These are phyloP conservation scores for Penicillium frequentans DNA, from an alignment of 2,329 filamentous ascomycete genomes.

Conservation along the genomic window DNA sequence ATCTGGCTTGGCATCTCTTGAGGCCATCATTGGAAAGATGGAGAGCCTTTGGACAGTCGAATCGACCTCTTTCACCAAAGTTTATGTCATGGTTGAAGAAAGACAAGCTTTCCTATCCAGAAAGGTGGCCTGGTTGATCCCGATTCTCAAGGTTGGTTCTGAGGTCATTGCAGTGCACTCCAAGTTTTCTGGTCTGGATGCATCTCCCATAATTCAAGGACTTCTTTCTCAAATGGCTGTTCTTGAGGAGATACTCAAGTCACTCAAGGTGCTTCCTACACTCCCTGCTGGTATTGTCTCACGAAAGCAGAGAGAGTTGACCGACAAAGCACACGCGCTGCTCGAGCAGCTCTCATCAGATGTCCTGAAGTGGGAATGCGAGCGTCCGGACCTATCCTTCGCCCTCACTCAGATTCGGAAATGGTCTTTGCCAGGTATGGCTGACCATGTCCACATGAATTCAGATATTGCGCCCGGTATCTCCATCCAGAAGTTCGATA, in stretches of 20 bases:
- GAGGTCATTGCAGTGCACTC: constrained; percentile 66
- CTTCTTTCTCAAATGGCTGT: constrained; percentile 54
- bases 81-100: constrained; percentile 18
- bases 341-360: constrained; percentile 35
- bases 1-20: constrained; percentile 30
- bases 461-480: not conserved
- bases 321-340: constrained; percentile 28
- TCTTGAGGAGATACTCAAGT: constrained; percentile 47
- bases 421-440: constrained; percentile 13
- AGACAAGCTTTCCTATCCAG: constrained; percentile 24
- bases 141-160: constrained; percentile 64
- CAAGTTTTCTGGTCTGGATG: constrained; percentile 59
- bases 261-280: constrained; percentile 44
- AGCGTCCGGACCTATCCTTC: constrained; percentile 62
- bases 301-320: constrained; percentile 25
- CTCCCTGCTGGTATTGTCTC: constrained; percentile 55
- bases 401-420: constrained; percentile 61
- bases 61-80: constrained; percentile 24
- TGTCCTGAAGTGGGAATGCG: constrained; percentile 47
- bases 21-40: constrained; percentile 31
- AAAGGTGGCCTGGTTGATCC: constrained; percentile 61
- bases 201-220: constrained; percentile 45
- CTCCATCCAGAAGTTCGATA: constrained; percentile 52
- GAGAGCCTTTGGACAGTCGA: constrained; percentile 34
- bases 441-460: not conserved